Percentiles rank a stretch among this genome's conserved stretches.
Conservation (phyloP, 1,139 yeast species). For the Saccharomyces hybrid region DNA sequence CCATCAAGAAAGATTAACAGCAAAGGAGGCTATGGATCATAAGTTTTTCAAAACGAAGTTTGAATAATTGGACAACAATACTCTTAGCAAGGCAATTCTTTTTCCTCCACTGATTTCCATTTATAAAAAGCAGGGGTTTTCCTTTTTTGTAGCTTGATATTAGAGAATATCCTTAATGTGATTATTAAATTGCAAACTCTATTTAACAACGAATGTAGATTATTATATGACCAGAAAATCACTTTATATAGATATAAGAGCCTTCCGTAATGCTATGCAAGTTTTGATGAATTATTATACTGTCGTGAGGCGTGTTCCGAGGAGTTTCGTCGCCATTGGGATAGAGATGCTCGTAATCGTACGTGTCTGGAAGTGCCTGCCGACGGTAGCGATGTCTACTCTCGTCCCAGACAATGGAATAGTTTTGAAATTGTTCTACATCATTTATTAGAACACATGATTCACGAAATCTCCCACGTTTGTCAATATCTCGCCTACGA, state of each 20-base stretch:
- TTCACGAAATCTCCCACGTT: constrained; percentile 16
- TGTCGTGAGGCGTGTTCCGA: not conserved
- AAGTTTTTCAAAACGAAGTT: constrained; percentile 36
- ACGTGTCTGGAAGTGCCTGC: not conserved
- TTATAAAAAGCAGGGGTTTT: constrained; percentile 1
- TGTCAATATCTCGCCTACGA: constrained; percentile 20
- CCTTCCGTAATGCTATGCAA: not conserved
- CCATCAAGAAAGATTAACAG: constrained; percentile 68
- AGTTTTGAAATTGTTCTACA: constrained; percentile 4
- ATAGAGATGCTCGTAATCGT: not conserved
- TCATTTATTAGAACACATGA: constrained; percentile 20
- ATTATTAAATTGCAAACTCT: not conserved
- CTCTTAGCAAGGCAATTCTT: not conserved
- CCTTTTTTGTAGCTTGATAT: not conserved
- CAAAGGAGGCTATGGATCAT: constrained; percentile 66
- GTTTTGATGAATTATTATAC: not conserved
- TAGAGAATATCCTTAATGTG: not conserved
- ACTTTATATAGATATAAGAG: not conserved
- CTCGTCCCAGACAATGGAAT: constrained; percentile 3
- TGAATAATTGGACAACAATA: constrained; percentile 2
- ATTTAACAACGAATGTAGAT: not conserved
- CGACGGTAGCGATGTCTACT: constrained; percentile 1
- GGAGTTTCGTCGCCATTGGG: not conserved
- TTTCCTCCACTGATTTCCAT: not conserved
- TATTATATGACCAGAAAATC: not conserved